Evolutionary conservation across 192 early-diverging fungal species (phyloP).

Genomic region (Backusella morwellensis): DNA sequence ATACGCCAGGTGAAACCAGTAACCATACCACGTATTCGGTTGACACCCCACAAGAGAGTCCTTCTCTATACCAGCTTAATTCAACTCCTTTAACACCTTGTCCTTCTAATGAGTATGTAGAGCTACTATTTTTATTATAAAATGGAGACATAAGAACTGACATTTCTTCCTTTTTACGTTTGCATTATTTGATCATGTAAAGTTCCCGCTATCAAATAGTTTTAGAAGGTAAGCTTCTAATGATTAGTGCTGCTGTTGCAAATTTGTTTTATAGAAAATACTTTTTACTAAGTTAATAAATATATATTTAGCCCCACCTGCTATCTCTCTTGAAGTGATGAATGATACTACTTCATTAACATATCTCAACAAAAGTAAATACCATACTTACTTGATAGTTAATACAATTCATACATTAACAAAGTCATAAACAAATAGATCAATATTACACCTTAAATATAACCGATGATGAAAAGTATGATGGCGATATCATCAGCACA

Average conservation of each 20-base stretch:
- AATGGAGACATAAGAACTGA: neutral
- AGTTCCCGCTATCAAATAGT: neutral
- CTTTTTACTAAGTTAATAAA: neutral
- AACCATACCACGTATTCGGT: neutral
- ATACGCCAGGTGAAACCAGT: neutral
- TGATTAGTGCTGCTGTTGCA: neutral
- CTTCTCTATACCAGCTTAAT: neutral
- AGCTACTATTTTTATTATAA: neutral
- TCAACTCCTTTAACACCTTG: constrained; percentile 1
- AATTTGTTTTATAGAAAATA: neutral
- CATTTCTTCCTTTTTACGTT: neutral
- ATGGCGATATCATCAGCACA: neutral
- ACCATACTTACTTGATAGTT: neutral
- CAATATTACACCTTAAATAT: constrained; percentile 1
- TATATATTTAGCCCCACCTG: neutral
- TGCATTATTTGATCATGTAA: neutral
- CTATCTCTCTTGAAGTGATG: neutral
- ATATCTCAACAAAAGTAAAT: constrained; percentile 2
- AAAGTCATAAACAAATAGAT: neutral
- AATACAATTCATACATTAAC: neutral
- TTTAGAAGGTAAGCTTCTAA: neutral
- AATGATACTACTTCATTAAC: neutral
- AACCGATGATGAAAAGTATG: neutral
- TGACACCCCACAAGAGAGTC: neutral
- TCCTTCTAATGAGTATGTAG: neutral